Percentiles rank a stretch among this genome's conserved stretches.
phyloP scores from a whole-genome alignment of 2,329 filamentous ascomycete genomes.

The Diaporthe amygdali region DNA sequence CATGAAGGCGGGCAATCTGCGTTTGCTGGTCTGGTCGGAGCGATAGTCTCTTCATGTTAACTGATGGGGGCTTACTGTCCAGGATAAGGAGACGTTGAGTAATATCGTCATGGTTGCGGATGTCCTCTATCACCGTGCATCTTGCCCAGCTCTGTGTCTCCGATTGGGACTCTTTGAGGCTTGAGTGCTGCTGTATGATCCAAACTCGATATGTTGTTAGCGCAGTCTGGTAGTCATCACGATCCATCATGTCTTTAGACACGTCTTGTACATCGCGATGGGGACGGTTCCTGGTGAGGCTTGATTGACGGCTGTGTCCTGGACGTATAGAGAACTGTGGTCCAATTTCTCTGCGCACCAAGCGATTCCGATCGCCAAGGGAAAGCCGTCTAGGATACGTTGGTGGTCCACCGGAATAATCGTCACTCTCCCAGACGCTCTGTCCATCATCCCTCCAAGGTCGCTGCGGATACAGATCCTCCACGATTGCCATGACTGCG shows the following conservation, averaged over 20 bases:
- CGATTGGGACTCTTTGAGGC: not conserved
- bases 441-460: not conserved
- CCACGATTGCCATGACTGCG: not conserved
- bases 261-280: not conserved
- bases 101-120: not conserved
- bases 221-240: not conserved
- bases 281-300: not conserved
- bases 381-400: not conserved
- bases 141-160: not conserved
- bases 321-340: not conserved
- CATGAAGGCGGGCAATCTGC: not conserved
- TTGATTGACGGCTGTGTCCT: not conserved
- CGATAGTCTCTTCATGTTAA: not conserved
- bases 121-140: not conserved
- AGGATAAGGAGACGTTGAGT: not conserved
- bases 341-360: no score
- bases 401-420: no score
- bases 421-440: not conserved
- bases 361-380: not conserved
- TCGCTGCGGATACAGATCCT: not conserved
- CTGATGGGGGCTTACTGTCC: not conserved
- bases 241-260: not conserved
- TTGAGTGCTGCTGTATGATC: not conserved
- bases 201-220: not conserved
- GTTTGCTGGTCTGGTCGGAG: not conserved